phyloP scores from a whole-genome alignment of 805 yeast genomes.

The Alloascoidea africana region DNA sequence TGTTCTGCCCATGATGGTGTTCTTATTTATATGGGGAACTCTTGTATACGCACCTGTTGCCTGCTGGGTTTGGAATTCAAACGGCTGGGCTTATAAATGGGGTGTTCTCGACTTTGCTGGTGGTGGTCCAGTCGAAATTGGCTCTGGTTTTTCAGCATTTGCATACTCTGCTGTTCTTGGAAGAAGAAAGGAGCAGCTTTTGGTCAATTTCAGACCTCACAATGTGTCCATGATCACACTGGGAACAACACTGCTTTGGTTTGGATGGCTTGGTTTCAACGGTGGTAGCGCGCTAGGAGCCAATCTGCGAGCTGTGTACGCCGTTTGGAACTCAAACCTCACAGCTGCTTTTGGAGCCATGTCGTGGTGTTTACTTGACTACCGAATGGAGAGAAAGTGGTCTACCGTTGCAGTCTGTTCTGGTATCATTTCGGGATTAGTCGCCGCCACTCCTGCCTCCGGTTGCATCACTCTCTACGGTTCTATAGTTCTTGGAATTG shows the following conservation, averaged over 20 bases:
- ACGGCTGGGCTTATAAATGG: constrained; percentile 90
- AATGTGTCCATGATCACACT: constrained; percentile 82
- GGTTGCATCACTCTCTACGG: constrained; percentile 90
- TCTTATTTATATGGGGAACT: constrained; percentile 80
- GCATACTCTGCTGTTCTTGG: constrained; percentile 75
- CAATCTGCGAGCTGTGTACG: constrained; percentile 69
- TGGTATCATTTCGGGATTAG: constrained; percentile 89
- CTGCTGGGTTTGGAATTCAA: constrained; percentile 87
- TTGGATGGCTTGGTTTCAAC: constrained; percentile 94
- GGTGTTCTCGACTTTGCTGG: constrained; percentile 96
- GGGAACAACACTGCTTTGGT: constrained; percentile 79
- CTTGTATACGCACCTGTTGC: constrained; percentile 90
- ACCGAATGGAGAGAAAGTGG: constrained; percentile 78
- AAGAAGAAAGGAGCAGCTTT: constrained; percentile 53
- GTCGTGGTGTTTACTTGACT: constrained; percentile 87
- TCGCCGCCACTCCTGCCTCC: constrained; percentile 92
- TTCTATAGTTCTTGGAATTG: constrained; percentile 69
- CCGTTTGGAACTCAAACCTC: constrained; percentile 82
- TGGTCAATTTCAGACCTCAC: constrained; percentile 88
- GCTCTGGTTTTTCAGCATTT: constrained; percentile 83
- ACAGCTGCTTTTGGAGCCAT: constrained; percentile 85
- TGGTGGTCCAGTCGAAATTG: constrained; percentile 93
- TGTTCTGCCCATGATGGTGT: constrained; percentile 68
- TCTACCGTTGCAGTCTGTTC: constrained; percentile 91
- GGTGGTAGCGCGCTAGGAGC: constrained; percentile 83